Evolutionary conservation across 139 green algal species (phyloP), one percentile per base, ranked within the genome.

Genomic region (Coccomyxa sp.): DNA sequence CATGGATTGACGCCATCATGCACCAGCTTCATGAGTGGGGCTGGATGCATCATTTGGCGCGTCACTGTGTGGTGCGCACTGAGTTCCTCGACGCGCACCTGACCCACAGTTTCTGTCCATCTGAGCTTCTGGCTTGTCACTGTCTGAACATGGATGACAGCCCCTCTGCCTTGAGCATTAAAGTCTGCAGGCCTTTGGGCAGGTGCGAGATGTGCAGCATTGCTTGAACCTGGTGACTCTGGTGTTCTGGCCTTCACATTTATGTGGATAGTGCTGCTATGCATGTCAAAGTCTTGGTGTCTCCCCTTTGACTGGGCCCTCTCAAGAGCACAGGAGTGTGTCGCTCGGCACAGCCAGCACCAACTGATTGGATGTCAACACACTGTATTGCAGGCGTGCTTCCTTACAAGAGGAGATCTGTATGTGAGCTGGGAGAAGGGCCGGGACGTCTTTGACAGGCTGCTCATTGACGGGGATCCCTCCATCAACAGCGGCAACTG

Each of bases 21-120:
- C 85, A 77, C 0, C 94, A 98, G 88, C 85, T 98, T 55, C 68
- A 75, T 27, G 36, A 88, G 74, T 55, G 88, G 76, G 94, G 95
- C 55, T 98, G 94, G 94, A 95, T 98, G 86, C 95, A 98, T 80
- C 95, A 98, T 85, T 89, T 99, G 73, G 95, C 93, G 18, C 86
- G 93, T 6, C 94, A 98, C 84, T 84, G 78, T 39, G 92, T 98
- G 33, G 92, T 76, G 39, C 37, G 50, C 33, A 55, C 34, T 36
- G 2, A 1, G 31, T 31, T 24, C 5, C 33, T 76, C 16, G 6
- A 33, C 27, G 37, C 71, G 1, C 3, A 0, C 29, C 6, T 3
- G 16, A 7, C 8, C 55, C 33, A 40, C 12, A 73, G 22, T 68
- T 68, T 54, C 14, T 70, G 8, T 16, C 39, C n/a, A n/a, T n/a